phyloP scores from a whole-genome alignment of 495 filamentous ascomycete genomes.

The Hypoxylon intermedium region DNA sequence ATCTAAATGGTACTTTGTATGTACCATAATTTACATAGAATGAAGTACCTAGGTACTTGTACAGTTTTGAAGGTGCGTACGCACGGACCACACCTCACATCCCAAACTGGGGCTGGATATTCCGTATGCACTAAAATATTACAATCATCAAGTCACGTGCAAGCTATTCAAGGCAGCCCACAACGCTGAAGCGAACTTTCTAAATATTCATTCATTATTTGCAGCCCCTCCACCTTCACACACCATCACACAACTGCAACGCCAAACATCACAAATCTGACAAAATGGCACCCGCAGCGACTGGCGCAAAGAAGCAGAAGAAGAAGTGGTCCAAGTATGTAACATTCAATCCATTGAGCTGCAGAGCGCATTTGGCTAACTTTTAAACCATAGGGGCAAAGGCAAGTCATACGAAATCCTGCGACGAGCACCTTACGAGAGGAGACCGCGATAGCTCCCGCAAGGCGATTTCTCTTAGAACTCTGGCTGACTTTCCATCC shows the following conservation, averaged over 20 bases:
- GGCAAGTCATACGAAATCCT: conserved; percentile 36
- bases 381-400: conserved; percentile 41
- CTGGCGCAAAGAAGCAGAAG: conserved; percentile 97
- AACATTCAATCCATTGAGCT: not conserved
- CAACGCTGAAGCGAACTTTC: conserved; percentile 43
- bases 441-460: conserved; percentile 11
- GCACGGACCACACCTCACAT: conserved; percentile 1
- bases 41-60: too few species aligned
- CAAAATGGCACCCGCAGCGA: conserved; percentile 76
- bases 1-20: too few species aligned
- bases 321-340: conserved; percentile 99
- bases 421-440: conserved; percentile 21
- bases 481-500: conserved; percentile 27
- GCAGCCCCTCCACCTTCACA: conserved; percentile 49
- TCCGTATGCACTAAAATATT: not conserved
- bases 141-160: conserved; percentile 27
- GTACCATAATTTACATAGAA: too few species aligned
- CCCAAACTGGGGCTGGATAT: too few species aligned
- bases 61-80: too few species aligned
- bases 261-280: conserved; percentile 50
- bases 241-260: conserved; percentile 51
- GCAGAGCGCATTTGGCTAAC: conserved; percentile 28
- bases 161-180: conserved; percentile 19
- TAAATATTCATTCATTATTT: conserved; percentile 45
- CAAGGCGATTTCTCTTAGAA: conserved; percentile 16